Evolutionary conservation across 305 asterid species (phyloP), one percentile per base, ranked within the genome.

Genomic region (Lippia alba): DNA sequence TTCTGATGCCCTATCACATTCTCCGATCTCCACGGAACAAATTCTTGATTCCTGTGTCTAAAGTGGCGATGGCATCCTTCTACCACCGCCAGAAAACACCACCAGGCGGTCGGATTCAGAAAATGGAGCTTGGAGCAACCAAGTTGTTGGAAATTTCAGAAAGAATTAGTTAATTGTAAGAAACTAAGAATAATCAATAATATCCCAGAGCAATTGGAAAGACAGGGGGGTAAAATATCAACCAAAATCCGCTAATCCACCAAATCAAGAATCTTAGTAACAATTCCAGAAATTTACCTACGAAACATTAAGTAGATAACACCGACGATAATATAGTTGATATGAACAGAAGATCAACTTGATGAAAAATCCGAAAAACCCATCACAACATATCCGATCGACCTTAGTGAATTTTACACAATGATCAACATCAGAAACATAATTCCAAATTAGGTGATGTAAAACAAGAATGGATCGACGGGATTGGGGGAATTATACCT

Each of bases 281-380:
- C 3, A 1, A 24, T 24, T 24, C 30, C 30, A 24, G 6, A 51
- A 17, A 30, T 8, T 7, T 51, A 62, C 64, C 74, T 36, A 20
- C 34, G 45, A 66, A 40, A 30, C 39, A 18, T 76, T 77, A 87
- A 68, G 86, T 41, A 64, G 94, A n/a, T n/a, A n/a, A n/a, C 87
- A 30, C 94, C 96, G 55, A 87, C 94, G 61, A 87, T 89, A 44
- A 87, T 89, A 64, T 87, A 87, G 89, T 89, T 89, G 80, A 89
- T 89, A 71, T 94, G 91, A 63, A 89, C 85, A 77, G 85, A 89
- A 68, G 30, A 89, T 87, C 80, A 89, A 74, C 80, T 89, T 89
- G 72, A 90, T 74, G 87, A 87, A 78, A 89, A 89, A 1, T 90
- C 91, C 9, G 87, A 91, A 62, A 87, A 89, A 45, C 96, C 94